phyloP scores from a whole-genome alignment of 345 rosid species.

The Durio zibethinus region DNA sequence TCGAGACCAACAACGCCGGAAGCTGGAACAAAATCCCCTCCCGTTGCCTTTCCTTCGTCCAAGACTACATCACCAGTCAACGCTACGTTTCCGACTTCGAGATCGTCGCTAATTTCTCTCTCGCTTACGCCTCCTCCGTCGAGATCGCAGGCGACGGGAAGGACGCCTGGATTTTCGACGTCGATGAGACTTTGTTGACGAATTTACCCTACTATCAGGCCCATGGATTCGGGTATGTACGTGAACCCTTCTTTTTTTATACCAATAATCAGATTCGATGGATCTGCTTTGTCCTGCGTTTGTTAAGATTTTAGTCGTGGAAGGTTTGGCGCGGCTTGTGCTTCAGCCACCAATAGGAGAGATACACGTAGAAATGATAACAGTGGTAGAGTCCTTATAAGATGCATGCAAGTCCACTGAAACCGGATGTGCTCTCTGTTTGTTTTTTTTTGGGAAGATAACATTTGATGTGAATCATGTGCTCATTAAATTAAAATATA shows the following conservation, averaged over 20 bases:
- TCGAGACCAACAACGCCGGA: constrained; percentile 85
- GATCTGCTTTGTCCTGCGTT: neutral
- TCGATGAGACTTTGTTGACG: constrained; percentile 83
- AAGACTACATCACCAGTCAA: constrained; percentile 49
- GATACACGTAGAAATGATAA: neutral
- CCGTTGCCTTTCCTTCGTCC: constrained; percentile 42
- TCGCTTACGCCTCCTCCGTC: constrained; percentile 43
- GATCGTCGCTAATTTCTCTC: constrained; percentile 36
- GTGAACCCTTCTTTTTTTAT: constrained; percentile 23
- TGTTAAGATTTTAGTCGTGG: neutral
- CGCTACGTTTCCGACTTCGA: constrained; percentile 56
- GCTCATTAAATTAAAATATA: no score
- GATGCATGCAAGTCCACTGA: neutral
- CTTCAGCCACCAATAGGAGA: neutral
- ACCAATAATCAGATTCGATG: neutral
- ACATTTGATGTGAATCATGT: no score
- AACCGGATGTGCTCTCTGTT: neutral
- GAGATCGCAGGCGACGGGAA: constrained; percentile 47
- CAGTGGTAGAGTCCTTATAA: neutral
- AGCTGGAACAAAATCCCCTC: constrained; percentile 52
- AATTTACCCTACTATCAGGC: constrained; percentile 61
- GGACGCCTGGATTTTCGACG: constrained; percentile 88
- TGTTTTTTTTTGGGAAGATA: neutral
- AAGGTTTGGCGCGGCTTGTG: neutral
- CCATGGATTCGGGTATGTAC: constrained; percentile 79